Base-by-base conservation (phyloP, 495 filamentous ascomycete species). In the Pyronema domesticum region DNA sequence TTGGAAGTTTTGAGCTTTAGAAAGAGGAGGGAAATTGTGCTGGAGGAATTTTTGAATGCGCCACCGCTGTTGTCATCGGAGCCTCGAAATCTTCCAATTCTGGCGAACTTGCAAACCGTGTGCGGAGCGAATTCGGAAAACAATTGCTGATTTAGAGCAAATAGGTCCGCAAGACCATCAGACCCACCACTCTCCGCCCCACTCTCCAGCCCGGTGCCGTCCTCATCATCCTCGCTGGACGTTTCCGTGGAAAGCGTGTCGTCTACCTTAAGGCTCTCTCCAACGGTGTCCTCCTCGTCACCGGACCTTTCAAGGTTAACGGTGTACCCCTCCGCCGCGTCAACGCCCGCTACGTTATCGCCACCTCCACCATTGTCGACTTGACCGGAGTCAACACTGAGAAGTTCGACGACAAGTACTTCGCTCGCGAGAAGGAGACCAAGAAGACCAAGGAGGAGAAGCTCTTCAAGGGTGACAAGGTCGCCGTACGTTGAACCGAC, bases 181-280 rank as follows among this genome's bases (percentile, higher is more conserved):
- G 86, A 61, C 76, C 87, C 56, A 78, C 88, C 67, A 81, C 85
- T 70, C 76, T 85, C 61, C 89, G 93, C 63, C 71, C 81, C 63
- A 81, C 83, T 59, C 89, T 99, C 65, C 75, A 81, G 69, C 93
- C 91, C 69, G 93, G 93, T 70, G 82, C 86, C 69, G 76, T 96
- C 67, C 81, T 99, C 67, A 96, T 99, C 72, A 85, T 99, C 70
- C 86, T 99, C 67, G 91, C 93, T 73, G 93, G 93, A 66, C 91
- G 93, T 68, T 99, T 96, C 85, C 91, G 93, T 66, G 93, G 93
- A 77, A 96, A 95, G 85, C 93, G 93, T 69, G 93, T 99, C 67
- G 76, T 99, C 68, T 88, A 95, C 71, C 85, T 99, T 71, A 96
- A 95, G 79, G 76, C 81, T 74, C 87, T 99, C 68, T 74, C 82